These are phyloP conservation scores for Salix brachista DNA, from an alignment of 345 rosid species.

Conservation along the genomic window DNA sequence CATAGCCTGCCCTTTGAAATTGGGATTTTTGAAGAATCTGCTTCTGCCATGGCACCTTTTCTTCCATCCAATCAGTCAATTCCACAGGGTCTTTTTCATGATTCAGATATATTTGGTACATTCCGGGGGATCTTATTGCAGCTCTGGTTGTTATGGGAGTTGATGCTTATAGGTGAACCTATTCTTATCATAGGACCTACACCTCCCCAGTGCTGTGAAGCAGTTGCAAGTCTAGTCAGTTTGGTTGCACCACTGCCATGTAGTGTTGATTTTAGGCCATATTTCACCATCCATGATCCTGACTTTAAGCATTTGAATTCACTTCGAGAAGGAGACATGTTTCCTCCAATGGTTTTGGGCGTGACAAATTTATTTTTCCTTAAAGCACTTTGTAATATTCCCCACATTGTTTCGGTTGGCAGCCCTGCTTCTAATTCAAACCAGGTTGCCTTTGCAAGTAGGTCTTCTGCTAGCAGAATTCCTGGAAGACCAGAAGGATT, in stretches of 20 bases:
- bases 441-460: conserved; percentile 47
- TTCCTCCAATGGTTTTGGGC: conserved; percentile 92
- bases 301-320: conserved; percentile 66
- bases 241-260: conserved; percentile 80
- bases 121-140: conserved; percentile 78
- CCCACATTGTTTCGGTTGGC: conserved; percentile 93
- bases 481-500: conserved; percentile 66
- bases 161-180: conserved; percentile 89
- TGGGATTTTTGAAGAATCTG: conserved; percentile 64
- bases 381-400: conserved; percentile 74
- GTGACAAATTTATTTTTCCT: conserved; percentile 95
- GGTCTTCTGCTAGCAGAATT: conserved; percentile 64
- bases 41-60: conserved; percentile 84
- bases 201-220: conserved; percentile 95
- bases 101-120: conserved; percentile 82
- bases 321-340: conserved; percentile 68
- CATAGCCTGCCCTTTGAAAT: conserved; percentile 73
- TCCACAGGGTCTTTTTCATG: conserved; percentile 96
- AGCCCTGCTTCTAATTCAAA: conserved; percentile 61
- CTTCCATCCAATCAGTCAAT: conserved; percentile 88
- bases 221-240: conserved; percentile 93
- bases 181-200: conserved; percentile 90
- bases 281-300: conserved; percentile 94
- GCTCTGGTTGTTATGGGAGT: conserved; percentile 93
- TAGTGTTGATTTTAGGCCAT: conserved; percentile 94